Evolutionary conservation across 192 early-diverging fungal species (phyloP).

Genomic region (Coemansia sp.): DNA sequence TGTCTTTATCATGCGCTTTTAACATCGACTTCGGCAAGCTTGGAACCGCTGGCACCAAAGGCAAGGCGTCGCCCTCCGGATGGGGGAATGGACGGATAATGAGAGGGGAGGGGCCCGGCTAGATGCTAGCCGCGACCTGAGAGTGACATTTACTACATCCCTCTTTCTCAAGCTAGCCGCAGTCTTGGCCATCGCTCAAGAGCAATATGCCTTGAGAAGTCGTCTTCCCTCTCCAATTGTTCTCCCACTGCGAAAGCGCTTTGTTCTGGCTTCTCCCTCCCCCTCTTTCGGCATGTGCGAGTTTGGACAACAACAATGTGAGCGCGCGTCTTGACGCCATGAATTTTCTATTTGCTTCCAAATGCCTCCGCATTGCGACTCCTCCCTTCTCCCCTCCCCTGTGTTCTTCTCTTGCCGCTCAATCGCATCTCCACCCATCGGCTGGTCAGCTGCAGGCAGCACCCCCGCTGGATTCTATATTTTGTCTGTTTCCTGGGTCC

Average conservation of each 20-base stretch:
- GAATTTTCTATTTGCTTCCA: neutral
- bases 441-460: neutral
- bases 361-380: slow-evolving; percentile 1
- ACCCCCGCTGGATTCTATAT: neutral
- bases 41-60: neutral
- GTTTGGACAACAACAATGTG: slow-evolving; percentile 22
- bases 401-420: neutral
- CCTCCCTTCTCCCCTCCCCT: neutral
- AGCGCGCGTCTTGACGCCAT: slow-evolving; percentile 10
- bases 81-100: neutral
- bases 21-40: slow-evolving; percentile 1
- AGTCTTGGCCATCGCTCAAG: slow-evolving; percentile 13
- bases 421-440: neutral
- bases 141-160: neutral
- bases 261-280: slow-evolving; percentile 1
- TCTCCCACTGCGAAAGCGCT: slow-evolving; percentile 3
- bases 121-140: neutral
- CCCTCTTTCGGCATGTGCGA: slow-evolving; percentile 26
- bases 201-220: slow-evolving; percentile 7
- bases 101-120: neutral
- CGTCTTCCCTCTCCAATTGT: slow-evolving; percentile 10
- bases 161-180: slow-evolving; percentile 2
- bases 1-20: neutral
- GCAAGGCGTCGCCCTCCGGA: slow-evolving; percentile 2
- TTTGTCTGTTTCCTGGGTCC: slow-evolving; percentile 3